phyloP scores from a whole-genome alignment of 2,329 filamentous ascomycete genomes.

The Grosmannia clavigera region DNA sequence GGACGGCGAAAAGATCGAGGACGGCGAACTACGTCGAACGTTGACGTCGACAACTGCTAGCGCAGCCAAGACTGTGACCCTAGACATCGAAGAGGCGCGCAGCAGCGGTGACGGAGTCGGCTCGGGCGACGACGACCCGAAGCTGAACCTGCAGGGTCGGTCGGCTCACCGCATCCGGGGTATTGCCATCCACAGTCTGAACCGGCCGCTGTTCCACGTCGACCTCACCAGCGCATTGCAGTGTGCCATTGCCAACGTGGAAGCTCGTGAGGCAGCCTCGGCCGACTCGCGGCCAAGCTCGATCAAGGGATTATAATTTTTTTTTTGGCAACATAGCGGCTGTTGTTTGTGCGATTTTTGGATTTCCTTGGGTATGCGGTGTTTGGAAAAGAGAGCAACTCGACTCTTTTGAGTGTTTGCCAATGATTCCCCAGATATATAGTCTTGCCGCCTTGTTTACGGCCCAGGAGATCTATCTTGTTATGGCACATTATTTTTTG shows the following conservation, averaged over 20 bases:
- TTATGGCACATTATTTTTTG: neutral
- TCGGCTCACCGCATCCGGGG: constrained; percentile 14
- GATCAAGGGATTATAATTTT: constrained; percentile 1
- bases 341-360: neutral
- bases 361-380: too few relatives aligned
- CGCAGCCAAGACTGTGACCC: constrained; percentile 7
- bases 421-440: neutral
- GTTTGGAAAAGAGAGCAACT: neutral
- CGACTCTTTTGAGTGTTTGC: neutral
- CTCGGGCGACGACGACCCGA: constrained; percentile 23
- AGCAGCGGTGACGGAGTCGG: constrained; percentile 5
- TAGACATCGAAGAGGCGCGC: constrained; percentile 15
- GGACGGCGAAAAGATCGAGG: constrained; percentile 49
- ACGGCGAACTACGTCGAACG: constrained; percentile 28
- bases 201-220: constrained; percentile 85
- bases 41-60: constrained; percentile 1
- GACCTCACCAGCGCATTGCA: constrained; percentile 84
- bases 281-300: constrained; percentile 4
- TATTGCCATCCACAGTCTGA: constrained; percentile 71
- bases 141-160: constrained; percentile 13
- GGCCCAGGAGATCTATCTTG: neutral
- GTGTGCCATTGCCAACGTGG: constrained; percentile 70
- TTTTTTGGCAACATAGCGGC: neutral
- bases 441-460: neutral
- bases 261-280: constrained; percentile 32